Percentiles rank a stretch among this genome's conserved stretches.
These are phyloP conservation scores for Phytophthora podocarpi DNA, from an alignment of 352 stramenopile genomes.

Conservation along the genomic window DNA sequence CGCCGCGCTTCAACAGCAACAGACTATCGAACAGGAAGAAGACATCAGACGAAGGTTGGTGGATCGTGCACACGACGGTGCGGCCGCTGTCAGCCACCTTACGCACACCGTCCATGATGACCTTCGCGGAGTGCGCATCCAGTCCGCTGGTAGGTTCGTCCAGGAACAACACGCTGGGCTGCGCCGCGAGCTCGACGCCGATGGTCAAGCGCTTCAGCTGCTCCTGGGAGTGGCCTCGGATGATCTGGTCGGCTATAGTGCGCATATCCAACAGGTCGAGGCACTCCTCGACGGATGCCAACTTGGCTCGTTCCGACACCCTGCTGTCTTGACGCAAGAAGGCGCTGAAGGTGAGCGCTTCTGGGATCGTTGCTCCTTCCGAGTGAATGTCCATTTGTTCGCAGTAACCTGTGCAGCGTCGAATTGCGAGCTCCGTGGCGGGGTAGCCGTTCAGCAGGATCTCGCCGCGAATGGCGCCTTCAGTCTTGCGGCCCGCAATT, in stretches of 20 bases:
- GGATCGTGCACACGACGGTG: constrained; percentile 73
- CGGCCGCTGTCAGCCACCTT: constrained; percentile 74
- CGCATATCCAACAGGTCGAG: constrained; percentile 38
- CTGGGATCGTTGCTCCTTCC: constrained; percentile 68
- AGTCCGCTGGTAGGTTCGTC: constrained; percentile 55
- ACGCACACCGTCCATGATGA: constrained; percentile 64
- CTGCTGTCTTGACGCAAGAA: constrained; percentile 55
- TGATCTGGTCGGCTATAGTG: constrained; percentile 39
- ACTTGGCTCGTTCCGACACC: constrained; percentile 31
- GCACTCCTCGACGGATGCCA: constrained; percentile 37
- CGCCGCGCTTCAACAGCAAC: constrained; percentile 72
- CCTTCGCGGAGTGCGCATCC: constrained; percentile 88
- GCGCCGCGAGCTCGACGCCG: constrained; percentile 89
- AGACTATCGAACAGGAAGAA: constrained; percentile 72
- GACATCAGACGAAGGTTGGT: constrained; percentile 31
- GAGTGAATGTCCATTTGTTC: too few species aligned
- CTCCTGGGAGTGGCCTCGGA: constrained; percentile 43
- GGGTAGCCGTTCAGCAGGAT: constrained; percentile 49
- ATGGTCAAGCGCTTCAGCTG: constrained; percentile 75
- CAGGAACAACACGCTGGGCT: too few species aligned
- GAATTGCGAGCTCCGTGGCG: constrained; percentile 33
- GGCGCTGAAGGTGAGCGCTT: constrained; percentile 88
- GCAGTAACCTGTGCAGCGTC: constrained; percentile 39
- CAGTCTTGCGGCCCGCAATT: constrained; percentile 87
- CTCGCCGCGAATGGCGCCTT: constrained; percentile 59